Conservation (phyloP, 2,329 filamentous ascomycete species). For the Botrytis tulipae region DNA sequence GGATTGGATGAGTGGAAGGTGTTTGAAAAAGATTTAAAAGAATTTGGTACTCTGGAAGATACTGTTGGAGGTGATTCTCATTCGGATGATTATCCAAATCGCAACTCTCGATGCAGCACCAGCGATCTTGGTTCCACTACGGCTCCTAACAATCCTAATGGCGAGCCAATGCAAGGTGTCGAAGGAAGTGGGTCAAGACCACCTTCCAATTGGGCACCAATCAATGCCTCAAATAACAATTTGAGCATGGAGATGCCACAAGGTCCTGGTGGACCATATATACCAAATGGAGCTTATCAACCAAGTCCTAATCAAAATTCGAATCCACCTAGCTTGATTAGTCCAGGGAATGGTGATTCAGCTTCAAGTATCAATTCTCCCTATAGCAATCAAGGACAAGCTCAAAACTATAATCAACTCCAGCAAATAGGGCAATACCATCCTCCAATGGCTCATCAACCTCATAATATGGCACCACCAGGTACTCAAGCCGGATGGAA, state of each 20-base stretch:
- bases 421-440: constrained; percentile 18
- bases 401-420: constrained; percentile 14
- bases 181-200: constrained; percentile 30
- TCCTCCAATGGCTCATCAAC: constrained; percentile 14
- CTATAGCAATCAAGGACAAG: constrained; percentile 24
- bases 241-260: constrained; percentile 32
- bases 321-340: constrained; percentile 31
- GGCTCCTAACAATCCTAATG: constrained; percentile 27
- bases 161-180: constrained; percentile 37
- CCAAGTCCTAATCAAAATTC: constrained; percentile 30
- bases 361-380: constrained; percentile 33
- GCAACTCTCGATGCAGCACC: constrained; percentile 34
- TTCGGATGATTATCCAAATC: constrained; percentile 30
- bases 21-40: constrained; percentile 51
- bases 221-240: constrained; percentile 31
- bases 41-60: constrained; percentile 46
- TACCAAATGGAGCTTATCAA: constrained; percentile 29
- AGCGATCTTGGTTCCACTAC: constrained; percentile 29
- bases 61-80: constrained; percentile 27
- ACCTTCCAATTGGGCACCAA: constrained; percentile 33
- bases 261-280: constrained; percentile 27
- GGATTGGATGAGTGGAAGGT: constrained; percentile 56
- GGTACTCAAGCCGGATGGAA: constrained; percentile 17
- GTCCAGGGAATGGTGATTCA: constrained; percentile 33
- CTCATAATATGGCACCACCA: constrained; percentile 20